These are phyloP conservation scores for Blastocystis sp. DNA, from an alignment of 352 stramenopile species.

Conservation along the genomic window DNA sequence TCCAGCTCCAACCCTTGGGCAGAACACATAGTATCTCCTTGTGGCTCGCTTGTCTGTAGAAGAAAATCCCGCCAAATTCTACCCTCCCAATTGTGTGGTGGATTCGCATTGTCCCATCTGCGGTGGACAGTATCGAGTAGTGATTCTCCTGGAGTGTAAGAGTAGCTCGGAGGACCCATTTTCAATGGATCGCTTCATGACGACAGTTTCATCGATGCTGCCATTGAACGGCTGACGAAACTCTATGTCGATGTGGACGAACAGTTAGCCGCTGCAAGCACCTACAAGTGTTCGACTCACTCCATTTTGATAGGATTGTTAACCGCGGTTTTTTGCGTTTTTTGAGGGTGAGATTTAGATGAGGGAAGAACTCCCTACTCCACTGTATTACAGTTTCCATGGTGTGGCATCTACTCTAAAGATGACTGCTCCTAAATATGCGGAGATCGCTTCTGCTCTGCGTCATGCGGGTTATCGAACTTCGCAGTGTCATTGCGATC, in stretches of 20 bases:
- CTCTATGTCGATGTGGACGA: conserved; percentile 71
- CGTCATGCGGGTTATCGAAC: conserved; percentile 89
- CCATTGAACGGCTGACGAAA: conserved; percentile 66
- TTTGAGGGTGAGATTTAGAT: not conserved
- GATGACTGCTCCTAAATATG: conserved; percentile 83
- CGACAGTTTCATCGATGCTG: conserved; percentile 64
- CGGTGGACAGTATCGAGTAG: not conserved
- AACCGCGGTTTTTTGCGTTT: conserved; percentile 71
- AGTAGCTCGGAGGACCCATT: conserved; percentile 1
- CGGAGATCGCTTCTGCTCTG: conserved; percentile 74
- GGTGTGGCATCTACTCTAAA: conserved; percentile 83
- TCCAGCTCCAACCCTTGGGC: conserved; percentile 87
- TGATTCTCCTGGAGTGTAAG: not conserved
- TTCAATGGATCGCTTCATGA: conserved; percentile 62
- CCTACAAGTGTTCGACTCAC: conserved; percentile 76
- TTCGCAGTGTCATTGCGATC: conserved; percentile 95
- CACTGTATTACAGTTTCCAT: conserved; percentile 91
- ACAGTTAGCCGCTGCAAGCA: conserved; percentile 46
- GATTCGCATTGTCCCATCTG: conserved; percentile 38
- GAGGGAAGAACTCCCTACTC: conserved; percentile 87
- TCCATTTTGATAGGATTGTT: conserved; percentile 85
- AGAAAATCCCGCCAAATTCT: not conserved
- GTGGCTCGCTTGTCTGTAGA: not conserved
- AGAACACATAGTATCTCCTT: not conserved
- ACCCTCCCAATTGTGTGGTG: conserved; percentile 3